Conservation (phyloP, 768 basidiomycete species). For the Mycena venus region DNA sequence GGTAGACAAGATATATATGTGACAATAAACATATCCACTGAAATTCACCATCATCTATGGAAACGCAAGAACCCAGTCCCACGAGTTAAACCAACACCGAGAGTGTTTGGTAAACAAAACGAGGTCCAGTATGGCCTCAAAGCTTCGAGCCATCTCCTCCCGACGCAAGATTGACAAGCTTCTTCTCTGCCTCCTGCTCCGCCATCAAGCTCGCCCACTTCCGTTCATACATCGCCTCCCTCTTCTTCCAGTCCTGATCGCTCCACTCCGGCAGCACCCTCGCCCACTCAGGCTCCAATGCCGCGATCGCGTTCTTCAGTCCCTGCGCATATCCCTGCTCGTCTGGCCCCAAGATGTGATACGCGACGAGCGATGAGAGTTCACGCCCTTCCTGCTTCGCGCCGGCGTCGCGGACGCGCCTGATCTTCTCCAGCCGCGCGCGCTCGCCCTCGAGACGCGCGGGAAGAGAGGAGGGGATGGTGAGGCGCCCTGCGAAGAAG, state of each 20-base stretch:
- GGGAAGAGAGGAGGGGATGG: conserved; percentile 49
- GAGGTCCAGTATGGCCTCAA: background rate
- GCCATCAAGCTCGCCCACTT: conserved; percentile 52
- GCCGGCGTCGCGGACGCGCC: conserved; percentile 26
- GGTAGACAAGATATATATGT: no score
- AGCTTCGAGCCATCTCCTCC: background rate
- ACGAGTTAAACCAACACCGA: no score
- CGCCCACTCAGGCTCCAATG: conserved; percentile 44
- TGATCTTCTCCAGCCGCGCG: conserved; percentile 45
- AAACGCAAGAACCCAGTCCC: no score
- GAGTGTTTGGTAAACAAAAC: no score
- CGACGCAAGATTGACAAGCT: background rate
- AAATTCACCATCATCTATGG: no score
- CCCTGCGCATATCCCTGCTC: conserved; percentile 54
- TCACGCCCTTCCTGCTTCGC: conserved; percentile 38
- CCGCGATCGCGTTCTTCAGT: conserved; percentile 50
- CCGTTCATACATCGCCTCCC: conserved; percentile 52
- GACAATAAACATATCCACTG: no score
- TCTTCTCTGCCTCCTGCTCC: conserved; percentile 32
- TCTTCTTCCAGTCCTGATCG: conserved; percentile 44
- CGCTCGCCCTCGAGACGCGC: conserved; percentile 54
- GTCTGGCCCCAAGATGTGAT: conserved; percentile 47
- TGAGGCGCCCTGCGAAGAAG: conserved; percentile 50
- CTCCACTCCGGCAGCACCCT: conserved; percentile 51
- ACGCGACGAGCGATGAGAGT: conserved; percentile 51